Percentiles rank a stretch among this genome's conserved stretches.
Evolutionary conservation across 176 grass and related monocot species (phyloP).

Genomic region (Zoysia japonica): DNA sequence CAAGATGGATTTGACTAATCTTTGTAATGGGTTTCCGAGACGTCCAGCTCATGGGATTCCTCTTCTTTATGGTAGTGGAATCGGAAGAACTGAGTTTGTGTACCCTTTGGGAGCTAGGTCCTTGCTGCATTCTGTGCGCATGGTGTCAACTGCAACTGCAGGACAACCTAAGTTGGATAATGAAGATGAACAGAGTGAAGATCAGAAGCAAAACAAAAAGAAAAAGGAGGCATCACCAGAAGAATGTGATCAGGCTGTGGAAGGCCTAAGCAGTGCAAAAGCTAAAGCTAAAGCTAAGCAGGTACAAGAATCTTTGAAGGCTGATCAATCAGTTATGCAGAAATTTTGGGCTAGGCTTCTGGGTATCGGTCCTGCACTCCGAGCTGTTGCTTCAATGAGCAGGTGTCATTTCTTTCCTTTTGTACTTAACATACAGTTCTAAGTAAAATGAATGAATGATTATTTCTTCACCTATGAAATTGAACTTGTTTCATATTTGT

Average conservation of each 20-base stretch:
- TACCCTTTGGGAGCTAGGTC: conserved; percentile 64
- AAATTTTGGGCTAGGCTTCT: conserved; percentile 85
- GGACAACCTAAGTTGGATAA: conserved; percentile 51
- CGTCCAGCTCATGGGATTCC: conserved; percentile 35
- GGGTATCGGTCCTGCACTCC: conserved; percentile 83
- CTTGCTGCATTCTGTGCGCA: conserved; percentile 57
- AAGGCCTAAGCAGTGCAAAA: conserved; percentile 89
- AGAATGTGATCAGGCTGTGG: conserved; percentile 96
- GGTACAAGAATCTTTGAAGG: conserved; percentile 67
- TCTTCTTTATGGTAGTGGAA: conserved; percentile 33
- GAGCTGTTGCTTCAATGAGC: conserved; percentile 92
- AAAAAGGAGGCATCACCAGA: conserved; percentile 90
- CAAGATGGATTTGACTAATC: conserved; percentile 30
- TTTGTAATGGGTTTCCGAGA: conserved; percentile 45
- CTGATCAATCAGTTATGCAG: conserved; percentile 50
- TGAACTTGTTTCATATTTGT: conserved; percentile 32
- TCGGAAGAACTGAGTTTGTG: conserved; percentile 51
- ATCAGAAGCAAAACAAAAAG: conserved; percentile 61
- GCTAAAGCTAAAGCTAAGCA: conserved; percentile 91
- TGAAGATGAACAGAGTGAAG: conserved; percentile 60
- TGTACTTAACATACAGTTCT: conserved; percentile 21
- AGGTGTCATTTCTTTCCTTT: conserved; percentile 58
- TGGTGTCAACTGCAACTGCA: conserved; percentile 57
- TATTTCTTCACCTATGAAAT: conserved; percentile 28
- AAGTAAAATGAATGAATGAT: conserved; percentile 26